Percentiles rank a stretch among this genome's conserved stretches.
phyloP scores from a whole-genome alignment of 257 asterid species.

The Leonotis leonurus region DNA sequence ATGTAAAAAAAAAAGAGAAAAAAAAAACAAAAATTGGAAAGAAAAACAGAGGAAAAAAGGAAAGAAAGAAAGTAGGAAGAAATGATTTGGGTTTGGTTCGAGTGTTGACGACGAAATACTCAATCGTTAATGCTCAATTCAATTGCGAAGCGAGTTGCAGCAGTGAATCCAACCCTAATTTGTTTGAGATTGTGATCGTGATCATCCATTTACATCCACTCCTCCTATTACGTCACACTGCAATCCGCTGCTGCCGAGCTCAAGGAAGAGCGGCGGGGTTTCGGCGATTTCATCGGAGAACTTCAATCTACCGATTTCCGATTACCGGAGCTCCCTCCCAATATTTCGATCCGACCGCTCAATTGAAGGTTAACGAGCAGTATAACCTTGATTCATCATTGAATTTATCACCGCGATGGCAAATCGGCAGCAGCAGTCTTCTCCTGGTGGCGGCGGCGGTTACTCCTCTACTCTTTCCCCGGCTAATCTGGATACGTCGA shows the following conservation, averaged over 20 bases:
- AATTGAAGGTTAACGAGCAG: slow-evolving; percentile 7
- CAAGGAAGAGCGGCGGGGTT: background rate
- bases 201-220: background rate
- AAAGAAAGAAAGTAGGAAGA: background rate
- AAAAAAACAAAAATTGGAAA: background rate
- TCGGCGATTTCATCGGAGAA: background rate
- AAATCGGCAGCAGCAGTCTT: slow-evolving; percentile 46
- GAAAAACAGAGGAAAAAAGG: background rate
- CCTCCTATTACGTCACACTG: background rate
- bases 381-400: background rate
- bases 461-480: slow-evolving; percentile 30
- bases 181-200: background rate
- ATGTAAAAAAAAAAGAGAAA: too few relatives aligned
- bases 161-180: background rate
- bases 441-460: slow-evolving; percentile 18
- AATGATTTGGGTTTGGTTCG: background rate
- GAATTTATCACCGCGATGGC: slow-evolving; percentile 37
- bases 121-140: too few relatives aligned
- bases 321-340: background rate
- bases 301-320: background rate
- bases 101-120: background rate
- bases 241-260: background rate
- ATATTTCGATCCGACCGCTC: background rate
- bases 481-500: slow-evolving; percentile 18
- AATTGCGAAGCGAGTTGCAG: background rate